Evolutionary conservation across 2,329 filamentous ascomycete species (phyloP).

Genomic region (Colletotrichum sp.): DNA sequence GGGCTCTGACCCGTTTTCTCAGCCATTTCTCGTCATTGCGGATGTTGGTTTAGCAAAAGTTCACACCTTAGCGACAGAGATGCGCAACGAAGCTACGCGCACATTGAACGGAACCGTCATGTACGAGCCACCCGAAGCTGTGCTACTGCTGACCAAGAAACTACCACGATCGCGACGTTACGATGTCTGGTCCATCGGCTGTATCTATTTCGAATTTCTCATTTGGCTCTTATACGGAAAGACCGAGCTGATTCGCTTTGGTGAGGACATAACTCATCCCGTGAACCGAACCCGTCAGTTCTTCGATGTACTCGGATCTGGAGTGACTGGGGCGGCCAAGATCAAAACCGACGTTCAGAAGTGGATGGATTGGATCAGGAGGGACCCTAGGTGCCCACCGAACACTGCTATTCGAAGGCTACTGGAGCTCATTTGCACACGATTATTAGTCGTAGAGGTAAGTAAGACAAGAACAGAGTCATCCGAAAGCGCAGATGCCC

Average conservation of each 20-base stretch:
- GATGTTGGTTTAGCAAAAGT: not conserved
- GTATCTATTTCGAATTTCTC: slow-evolving; percentile 31
- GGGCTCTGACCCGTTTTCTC: not conserved
- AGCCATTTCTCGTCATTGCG: not conserved
- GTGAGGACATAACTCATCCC: too few species aligned
- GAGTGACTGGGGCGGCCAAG: not conserved
- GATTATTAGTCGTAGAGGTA: not conserved
- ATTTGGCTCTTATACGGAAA: slow-evolving; percentile 32
- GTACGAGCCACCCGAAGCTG: slow-evolving; percentile 4
- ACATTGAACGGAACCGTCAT: not conserved
- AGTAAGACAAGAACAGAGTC: not conserved
- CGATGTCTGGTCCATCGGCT: slow-evolving; percentile 36
- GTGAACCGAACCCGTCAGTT: not conserved
- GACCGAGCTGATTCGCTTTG: too few species aligned
- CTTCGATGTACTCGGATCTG: accelerated
- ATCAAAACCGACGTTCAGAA: not conserved
- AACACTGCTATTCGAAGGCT: not conserved
- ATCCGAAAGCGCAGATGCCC: not conserved
- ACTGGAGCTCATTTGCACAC: not conserved
- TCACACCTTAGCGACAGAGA: not conserved
- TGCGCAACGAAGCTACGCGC: not conserved
- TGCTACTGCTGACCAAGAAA: not conserved
- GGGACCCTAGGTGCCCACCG: not conserved
- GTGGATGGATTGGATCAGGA: not conserved
- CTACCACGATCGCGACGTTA: slow-evolving; percentile 25